phyloP scores from a whole-genome alignment of 2,329 filamentous ascomycete species.

The Aspergillus hortae region DNA sequence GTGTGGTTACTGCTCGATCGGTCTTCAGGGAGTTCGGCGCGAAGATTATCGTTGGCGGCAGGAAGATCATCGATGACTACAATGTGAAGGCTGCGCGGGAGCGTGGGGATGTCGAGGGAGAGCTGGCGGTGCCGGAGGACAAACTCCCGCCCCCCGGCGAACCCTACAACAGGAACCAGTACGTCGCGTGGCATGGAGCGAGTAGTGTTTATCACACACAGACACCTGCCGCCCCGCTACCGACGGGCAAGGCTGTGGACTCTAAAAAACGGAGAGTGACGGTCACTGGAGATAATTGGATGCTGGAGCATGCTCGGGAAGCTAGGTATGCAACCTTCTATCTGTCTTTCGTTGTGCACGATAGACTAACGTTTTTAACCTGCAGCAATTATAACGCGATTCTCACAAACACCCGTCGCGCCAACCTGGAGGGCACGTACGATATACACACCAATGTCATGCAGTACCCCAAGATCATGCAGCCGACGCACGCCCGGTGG shows the following conservation, averaged over 20 bases:
- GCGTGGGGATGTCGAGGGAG: slow-evolving; percentile 79
- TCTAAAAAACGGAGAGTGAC: slow-evolving; percentile 81
- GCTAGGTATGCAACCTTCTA: slow-evolving; percentile 63
- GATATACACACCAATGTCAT: slow-evolving; percentile 91
- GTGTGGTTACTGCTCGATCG: slow-evolving; percentile 91
- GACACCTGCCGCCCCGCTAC: slow-evolving; percentile 70
- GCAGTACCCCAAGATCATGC: slow-evolving; percentile 82
- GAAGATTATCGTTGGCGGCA: slow-evolving; percentile 87
- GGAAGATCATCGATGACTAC: slow-evolving; percentile 85
- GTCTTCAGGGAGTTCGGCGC: slow-evolving; percentile 97
- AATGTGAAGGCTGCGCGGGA: slow-evolving; percentile 70
- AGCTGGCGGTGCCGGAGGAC: slow-evolving; percentile 87
- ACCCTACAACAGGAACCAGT: slow-evolving; percentile 98
- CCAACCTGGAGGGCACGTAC: slow-evolving; percentile 74
- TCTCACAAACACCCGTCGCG: slow-evolving; percentile 64
- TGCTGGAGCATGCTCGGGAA: slow-evolving; percentile 87
- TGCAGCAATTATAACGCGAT: slow-evolving; percentile 76
- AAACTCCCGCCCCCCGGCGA: slow-evolving; percentile 69
- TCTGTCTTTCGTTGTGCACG: background rate
- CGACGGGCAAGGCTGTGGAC: slow-evolving; percentile 68
- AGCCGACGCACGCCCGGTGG: slow-evolving; percentile 82
- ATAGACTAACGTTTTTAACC: slow-evolving; percentile 10
- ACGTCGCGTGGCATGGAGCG: slow-evolving; percentile 96
- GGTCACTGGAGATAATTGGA: slow-evolving; percentile 94
- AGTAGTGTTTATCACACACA: slow-evolving; percentile 92